Conservation (phyloP, 83 land plant genomes). For the Isoetes engelmannii region DNA sequence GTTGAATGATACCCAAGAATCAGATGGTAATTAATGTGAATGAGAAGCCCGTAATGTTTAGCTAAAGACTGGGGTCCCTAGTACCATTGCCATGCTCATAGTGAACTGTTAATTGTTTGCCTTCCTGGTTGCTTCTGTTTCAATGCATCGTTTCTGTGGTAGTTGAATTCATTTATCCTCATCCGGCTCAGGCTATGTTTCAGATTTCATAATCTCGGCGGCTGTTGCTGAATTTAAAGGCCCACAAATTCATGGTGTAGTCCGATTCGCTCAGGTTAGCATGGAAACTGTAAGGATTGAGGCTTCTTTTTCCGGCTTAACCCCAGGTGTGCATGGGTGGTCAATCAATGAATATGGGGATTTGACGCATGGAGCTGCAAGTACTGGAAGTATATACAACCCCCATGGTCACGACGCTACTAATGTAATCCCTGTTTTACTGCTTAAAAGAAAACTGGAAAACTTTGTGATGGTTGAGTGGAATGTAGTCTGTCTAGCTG, state of each 20-base stretch:
- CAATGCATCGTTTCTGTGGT: too few species aligned
- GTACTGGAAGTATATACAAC: conserved; percentile 75
- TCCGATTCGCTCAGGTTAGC: conserved; percentile 80
- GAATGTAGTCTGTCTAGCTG: too few species aligned
- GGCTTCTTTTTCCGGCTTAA: conserved; percentile 79
- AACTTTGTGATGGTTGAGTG: too few species aligned
- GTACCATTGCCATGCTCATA: too few species aligned
- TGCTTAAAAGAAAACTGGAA: too few species aligned
- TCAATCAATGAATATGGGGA: conserved; percentile 89
- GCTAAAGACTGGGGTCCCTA: too few species aligned
- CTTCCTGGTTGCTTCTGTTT: too few species aligned
- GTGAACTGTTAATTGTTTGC: too few species aligned
- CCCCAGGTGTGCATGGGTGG: conserved; percentile 87
- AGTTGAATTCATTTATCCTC: background rate
- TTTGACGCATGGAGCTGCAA: conserved; percentile 86
- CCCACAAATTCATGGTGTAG: conserved; percentile 79
- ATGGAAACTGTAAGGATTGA: conserved; percentile 87
- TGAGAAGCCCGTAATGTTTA: too few species aligned
- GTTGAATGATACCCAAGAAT: too few species aligned
- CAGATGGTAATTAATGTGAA: too few species aligned
- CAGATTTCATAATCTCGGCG: conserved; percentile 81
- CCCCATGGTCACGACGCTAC: conserved; percentile 5
- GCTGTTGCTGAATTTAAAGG: conserved; percentile 97
- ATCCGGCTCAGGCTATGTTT: conserved; percentile 6
- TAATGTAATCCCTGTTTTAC: background rate